Evolutionary conservation across 2,329 filamentous ascomycete genomes (phyloP).

Genomic region (Purpureocillium lavendulum): DNA sequence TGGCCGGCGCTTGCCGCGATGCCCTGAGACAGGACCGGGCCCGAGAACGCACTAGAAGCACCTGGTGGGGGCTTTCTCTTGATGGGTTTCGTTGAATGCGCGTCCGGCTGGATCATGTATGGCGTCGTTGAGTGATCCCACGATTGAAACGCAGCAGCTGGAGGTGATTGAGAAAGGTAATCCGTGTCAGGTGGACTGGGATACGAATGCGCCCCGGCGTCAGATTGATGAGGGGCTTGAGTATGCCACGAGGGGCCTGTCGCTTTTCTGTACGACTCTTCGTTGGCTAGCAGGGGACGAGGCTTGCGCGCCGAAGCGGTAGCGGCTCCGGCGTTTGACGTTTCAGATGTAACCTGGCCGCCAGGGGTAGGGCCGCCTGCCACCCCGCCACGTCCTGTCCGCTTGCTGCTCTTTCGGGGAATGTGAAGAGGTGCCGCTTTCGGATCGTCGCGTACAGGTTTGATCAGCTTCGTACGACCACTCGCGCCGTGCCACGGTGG

Average conservation of each 20-base stretch:
- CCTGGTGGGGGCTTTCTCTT: constrained; percentile 36
- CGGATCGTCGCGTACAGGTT: constrained; percentile 54
- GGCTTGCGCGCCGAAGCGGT: constrained; percentile 10
- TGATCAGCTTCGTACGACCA: constrained; percentile 56
- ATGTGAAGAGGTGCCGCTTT: constrained; percentile 48
- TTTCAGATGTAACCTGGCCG: constrained; percentile 21
- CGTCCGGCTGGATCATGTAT: constrained; percentile 12
- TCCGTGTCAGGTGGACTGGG: constrained; percentile 25
- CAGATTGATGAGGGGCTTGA: background rate
- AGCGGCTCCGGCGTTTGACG: constrained; percentile 14
- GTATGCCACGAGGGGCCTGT: constrained; percentile 10
- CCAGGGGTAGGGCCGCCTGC: background rate
- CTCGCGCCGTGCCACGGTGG: constrained; percentile 67
- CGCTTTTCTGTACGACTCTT: constrained; percentile 18
- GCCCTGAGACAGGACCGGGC: constrained; percentile 12
- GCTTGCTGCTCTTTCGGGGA: constrained; percentile 41
- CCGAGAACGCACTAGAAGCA: constrained; percentile 8
- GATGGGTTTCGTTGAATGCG: constrained; percentile 27
- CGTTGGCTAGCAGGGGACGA: constrained; percentile 21
- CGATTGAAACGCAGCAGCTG: constrained; percentile 3
- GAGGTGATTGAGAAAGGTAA: constrained; percentile 13
- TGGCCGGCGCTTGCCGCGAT: constrained; percentile 8
- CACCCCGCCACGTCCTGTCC: constrained; percentile 11
- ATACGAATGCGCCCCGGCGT: constrained; percentile 15
- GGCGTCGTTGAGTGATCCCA: constrained; percentile 7